Percentiles rank a stretch among this genome's conserved stretches.
Evolutionary conservation across 2,329 filamentous ascomycete genomes (phyloP).

Genomic region (Pseudogymnoascus sp.): DNA sequence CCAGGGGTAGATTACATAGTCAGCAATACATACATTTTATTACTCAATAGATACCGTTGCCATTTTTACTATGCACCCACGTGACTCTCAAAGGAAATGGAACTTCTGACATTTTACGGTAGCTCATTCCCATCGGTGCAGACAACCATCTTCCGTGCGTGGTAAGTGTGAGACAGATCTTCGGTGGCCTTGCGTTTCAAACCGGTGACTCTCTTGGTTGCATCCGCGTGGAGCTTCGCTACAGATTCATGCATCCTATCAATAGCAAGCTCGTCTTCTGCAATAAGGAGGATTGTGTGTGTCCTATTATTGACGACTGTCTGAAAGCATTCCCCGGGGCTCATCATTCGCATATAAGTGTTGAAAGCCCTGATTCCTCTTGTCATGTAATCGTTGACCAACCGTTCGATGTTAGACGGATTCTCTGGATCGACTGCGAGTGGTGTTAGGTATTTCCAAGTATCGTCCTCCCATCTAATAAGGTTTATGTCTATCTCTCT

Average conservation of each 20-base stretch:
- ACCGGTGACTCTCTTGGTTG: neutral
- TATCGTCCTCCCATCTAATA: neutral
- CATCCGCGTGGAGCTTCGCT: neutral
- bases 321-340: neutral
- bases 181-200: neutral
- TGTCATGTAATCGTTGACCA: neutral
- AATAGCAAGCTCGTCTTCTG: neutral
- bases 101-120: neutral
- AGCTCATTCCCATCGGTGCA: neutral
- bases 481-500: slow-evolving; percentile 6
- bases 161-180: neutral
- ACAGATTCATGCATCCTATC: neutral
- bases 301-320: neutral
- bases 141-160: neutral
- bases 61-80: neutral
- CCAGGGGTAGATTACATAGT: no score
- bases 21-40: no score
- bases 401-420: neutral
- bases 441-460: neutral
- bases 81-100: neutral
- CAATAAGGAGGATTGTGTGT: neutral
- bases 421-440: neutral
- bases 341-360: neutral
- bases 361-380: neutral
- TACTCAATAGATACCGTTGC: no score